These are phyloP conservation scores for Dactylorhiza incarnata DNA, from an alignment of 106 monocot species.

Conservation along the genomic window DNA sequence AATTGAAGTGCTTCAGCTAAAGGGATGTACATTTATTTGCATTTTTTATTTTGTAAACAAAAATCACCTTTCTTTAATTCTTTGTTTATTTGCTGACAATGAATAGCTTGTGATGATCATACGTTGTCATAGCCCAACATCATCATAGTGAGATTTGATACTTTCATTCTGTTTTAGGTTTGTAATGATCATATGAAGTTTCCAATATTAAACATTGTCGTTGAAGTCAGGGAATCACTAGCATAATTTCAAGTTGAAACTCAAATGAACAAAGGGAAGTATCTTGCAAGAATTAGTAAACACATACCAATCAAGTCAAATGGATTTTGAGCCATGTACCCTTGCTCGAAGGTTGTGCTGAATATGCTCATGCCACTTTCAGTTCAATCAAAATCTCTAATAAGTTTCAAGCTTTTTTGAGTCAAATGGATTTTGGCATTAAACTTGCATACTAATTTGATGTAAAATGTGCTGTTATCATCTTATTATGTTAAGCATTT, in stretches of 20 bases:
- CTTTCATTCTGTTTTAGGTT: background rate
- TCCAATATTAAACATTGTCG: background rate
- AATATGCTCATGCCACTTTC: background rate
- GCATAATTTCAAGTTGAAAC: background rate
- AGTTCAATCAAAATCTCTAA: background rate
- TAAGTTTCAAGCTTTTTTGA: background rate
- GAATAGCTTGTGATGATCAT: background rate
- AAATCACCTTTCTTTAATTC: background rate
- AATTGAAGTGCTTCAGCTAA: background rate
- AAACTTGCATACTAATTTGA: background rate
- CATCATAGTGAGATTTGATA: background rate
- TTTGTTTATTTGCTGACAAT: background rate
- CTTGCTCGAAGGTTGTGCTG: background rate
- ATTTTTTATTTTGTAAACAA: background rate
- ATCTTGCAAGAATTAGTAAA: background rate
- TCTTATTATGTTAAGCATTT: background rate
- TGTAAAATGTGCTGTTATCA: background rate
- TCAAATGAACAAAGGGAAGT: background rate
- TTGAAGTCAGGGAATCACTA: background rate
- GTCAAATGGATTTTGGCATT: background rate
- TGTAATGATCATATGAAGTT: background rate
- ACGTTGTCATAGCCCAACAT: background rate
- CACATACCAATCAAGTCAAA: background rate
- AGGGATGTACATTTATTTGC: background rate
- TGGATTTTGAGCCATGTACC: background rate